Base-by-base conservation (phyloP, 1,139 yeast species). In the Arxiozyma slooffiae region DNA sequence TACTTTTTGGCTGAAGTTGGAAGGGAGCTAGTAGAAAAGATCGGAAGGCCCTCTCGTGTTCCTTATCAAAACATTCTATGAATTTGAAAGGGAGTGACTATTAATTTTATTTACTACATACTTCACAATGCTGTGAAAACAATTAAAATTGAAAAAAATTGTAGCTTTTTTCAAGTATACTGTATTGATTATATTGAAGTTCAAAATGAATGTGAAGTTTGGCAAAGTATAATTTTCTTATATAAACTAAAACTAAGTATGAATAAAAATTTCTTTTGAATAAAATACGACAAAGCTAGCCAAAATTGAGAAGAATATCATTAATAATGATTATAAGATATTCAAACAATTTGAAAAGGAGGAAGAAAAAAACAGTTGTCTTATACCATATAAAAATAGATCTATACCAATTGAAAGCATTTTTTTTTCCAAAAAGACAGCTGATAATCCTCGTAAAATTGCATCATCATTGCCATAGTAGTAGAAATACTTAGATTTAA, bases 41-140 rank as follows among this genome's bases (percentile, higher is more conserved):
- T 68, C 98, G 98, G 0, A 83, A 84, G 38, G 81, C 95, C 0
- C 81, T 92, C 38, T 97, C 97, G 0, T 79, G 81, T 61, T 74
- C 95, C 0, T 82, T 92, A 2, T 69, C 92, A 52, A 75, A 78
- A 52, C 82, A 85, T 58, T 75, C 89, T 49, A 68, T 82, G 4
- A 72, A 71, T 34, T 63, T 64, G 20, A 70, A 38, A 4, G n/a
- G n/a, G 20, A 68, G 6, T 64, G 74, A 41, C 83, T 92, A 0
- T 68, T 85, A 44, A 76, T 85, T 0, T 66, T 90, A 22, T 90
- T 89, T 67, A 87, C 90, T 26, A 90, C 97, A 0, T 97, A 90
- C 67, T 90, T 82, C 64, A 92, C 94, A n/a, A 76, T 80, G 20
- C 70, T 89, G 34, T 78, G 81, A 52, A 48, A 48, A 30, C 44